phyloP scores from a whole-genome alignment of 768 basidiomycete species.

The Tephrocybe sp. region DNA sequence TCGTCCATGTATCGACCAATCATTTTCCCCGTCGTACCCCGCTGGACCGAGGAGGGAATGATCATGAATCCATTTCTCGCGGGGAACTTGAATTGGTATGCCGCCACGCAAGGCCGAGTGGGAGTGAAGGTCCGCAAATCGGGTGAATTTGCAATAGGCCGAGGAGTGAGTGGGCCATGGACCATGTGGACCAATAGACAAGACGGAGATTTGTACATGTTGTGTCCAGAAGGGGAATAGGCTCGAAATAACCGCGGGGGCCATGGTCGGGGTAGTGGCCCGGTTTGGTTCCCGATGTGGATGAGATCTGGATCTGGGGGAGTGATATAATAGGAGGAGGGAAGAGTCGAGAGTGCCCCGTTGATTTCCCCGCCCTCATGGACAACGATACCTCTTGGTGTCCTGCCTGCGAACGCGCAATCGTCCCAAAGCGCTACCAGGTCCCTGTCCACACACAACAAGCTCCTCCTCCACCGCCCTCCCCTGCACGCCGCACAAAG shows the following conservation, averaged over 20 bases:
- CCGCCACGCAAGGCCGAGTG: too few relatives aligned
- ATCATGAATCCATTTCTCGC: too few relatives aligned
- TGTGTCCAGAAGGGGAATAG: slow-evolving; percentile 4
- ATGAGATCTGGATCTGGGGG: slow-evolving; percentile 16
- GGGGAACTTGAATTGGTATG: too few relatives aligned
- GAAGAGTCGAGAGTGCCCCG: background rate
- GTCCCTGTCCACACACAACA: slow-evolving; percentile 38
- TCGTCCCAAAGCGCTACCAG: slow-evolving; percentile 71
- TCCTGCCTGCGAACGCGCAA: slow-evolving; percentile 74
- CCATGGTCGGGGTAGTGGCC: slow-evolving; percentile 20
- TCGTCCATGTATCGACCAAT: too few relatives aligned
- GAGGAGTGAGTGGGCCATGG: slow-evolving; percentile 8
- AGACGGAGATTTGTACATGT: slow-evolving; percentile 12
- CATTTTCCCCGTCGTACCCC: too few relatives aligned
- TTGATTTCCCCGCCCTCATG: slow-evolving; percentile 25
- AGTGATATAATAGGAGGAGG: slow-evolving; percentile 26
- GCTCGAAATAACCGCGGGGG: slow-evolving; percentile 14
- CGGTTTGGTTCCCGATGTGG: slow-evolving; percentile 14
- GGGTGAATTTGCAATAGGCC: too few relatives aligned
- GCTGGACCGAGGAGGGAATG: too few relatives aligned
- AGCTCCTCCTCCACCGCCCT: slow-evolving; percentile 33
- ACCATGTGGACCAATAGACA: background rate
- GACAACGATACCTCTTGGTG: slow-evolving; percentile 76
- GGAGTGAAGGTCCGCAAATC: too few relatives aligned
- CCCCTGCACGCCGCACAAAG: slow-evolving; percentile 28